phyloP scores from a whole-genome alignment of 371 early-diverging fungal genomes.

The Apophysomyces trapeziformis region DNA sequence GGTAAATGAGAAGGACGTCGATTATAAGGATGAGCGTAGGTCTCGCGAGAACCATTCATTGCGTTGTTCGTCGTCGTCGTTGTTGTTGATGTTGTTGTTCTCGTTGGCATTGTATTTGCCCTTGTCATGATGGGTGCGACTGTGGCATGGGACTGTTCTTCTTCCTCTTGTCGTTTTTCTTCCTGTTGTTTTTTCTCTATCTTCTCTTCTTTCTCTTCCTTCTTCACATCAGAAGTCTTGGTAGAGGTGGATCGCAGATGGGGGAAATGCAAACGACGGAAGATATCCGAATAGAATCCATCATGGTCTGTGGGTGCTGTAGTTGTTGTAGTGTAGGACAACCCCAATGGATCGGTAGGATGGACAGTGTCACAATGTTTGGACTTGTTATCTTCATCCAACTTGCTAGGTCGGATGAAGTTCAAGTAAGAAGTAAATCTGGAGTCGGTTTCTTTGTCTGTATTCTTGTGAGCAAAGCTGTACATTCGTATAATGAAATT shows the following conservation, averaged over 20 bases:
- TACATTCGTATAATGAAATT: constrained; percentile 5
- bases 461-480: constrained; percentile 7
- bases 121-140: not conserved
- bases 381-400: not conserved
- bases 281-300: constrained; percentile 24
- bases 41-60: too few species aligned
- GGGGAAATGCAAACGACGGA: constrained; percentile 31
- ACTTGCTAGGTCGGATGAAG: constrained; percentile 21
- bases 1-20: constrained; percentile 13
- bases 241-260: constrained; percentile 18
- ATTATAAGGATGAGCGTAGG: not conserved
- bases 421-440: constrained; percentile 23
- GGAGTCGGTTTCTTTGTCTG: constrained; percentile 9
- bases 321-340: constrained; percentile 21
- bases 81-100: not conserved
- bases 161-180: too few species aligned
- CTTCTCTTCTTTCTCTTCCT: not conserved
- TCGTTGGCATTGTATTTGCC: not conserved
- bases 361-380: constrained; percentile 15
- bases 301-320: constrained; percentile 11
- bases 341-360: constrained; percentile 28
- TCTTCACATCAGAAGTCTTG: not conserved
- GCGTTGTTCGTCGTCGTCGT: not conserved
- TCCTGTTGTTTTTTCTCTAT: not conserved
- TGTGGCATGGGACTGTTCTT: not conserved